Evolutionary conservation across 2,329 filamentous ascomycete species (phyloP), one percentile per base, ranked within the genome.

Genomic region (Myriangium duriaei): DNA sequence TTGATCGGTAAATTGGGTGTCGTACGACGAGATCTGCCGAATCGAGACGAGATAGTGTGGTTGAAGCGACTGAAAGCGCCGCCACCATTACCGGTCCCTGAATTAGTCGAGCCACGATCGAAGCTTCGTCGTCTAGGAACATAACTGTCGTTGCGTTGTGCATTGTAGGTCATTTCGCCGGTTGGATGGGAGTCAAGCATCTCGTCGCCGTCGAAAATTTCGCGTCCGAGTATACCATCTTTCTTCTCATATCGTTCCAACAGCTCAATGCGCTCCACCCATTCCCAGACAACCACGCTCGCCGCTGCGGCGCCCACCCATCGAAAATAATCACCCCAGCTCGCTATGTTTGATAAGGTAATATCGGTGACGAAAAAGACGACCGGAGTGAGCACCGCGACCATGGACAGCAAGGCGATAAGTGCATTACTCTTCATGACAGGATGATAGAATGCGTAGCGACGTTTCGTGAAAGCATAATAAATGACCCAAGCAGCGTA

Each of bases 271-370:
- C 87, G 74, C 59, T 95, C 87, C 3, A 95, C 87, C 87, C 87
- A 95, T 59, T 95, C 87, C 87, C 87, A 95, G 2, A 95, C 87
- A 14, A 94, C 83, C n/a, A 94, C 87, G 60, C 85, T 93, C 17
- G 87, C 87, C 1, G 86, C 86, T 0, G 87, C 86, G 1, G 86
- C 86, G 33, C 87, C 87, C n/a, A 94, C 87, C 87, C 87, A 95
- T 51, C 86, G 71, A 32, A 94, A 87, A 53, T 94, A 95, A 53
- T 93, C 87, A 53, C 87, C 87, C 87, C 87, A 95, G 6, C 81
- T 84, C 28, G 83, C 83, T 44, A 94, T 79, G 44, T 84, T 77
- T 16, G 84, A 80, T 51, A 88, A 79, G 6, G 80, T 79, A 34
- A 95, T 86, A 54, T 95, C 87, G 48, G 92, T 68, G 41, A 94